Evolutionary conservation across 495 filamentous ascomycete species (phyloP).

Genomic region (Bacidia rubella): DNA sequence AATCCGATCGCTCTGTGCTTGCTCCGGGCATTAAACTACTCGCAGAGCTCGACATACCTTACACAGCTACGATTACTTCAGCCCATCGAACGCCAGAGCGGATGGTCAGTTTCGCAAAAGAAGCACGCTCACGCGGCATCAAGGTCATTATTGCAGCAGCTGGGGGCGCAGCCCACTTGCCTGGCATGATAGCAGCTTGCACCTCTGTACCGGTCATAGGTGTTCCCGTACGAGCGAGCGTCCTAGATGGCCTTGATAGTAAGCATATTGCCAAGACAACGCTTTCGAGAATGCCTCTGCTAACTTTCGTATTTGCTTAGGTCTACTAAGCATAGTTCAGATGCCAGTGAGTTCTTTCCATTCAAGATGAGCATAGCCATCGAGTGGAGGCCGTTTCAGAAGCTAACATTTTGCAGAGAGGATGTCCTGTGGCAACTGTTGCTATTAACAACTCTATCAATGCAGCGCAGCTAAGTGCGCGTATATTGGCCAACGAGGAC

Average conservation of each 20-base stretch:
- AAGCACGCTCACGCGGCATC: slow-evolving; percentile 54
- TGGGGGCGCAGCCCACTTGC: slow-evolving; percentile 81
- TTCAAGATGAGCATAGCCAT: not conserved
- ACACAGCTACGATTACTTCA: slow-evolving; percentile 72
- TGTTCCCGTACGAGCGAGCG: slow-evolving; percentile 76
- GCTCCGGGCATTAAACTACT: slow-evolving; percentile 66
- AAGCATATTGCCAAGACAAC: too few relatives aligned
- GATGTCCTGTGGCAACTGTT: slow-evolving; percentile 76
- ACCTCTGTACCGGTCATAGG: slow-evolving; percentile 88
- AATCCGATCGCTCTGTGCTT: slow-evolving; percentile 76
- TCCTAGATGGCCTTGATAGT: slow-evolving; percentile 82
- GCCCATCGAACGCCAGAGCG: slow-evolving; percentile 80
- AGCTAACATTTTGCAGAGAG: slow-evolving; percentile 28
- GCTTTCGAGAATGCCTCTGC: too few relatives aligned
- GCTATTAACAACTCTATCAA: slow-evolving; percentile 91
- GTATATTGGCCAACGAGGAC: slow-evolving; percentile 64
- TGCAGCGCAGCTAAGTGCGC: slow-evolving; percentile 74
- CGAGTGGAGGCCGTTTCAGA: not conserved
- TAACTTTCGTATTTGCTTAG: too few relatives aligned
- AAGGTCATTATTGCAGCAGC: slow-evolving; percentile 92
- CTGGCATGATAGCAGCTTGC: slow-evolving; percentile 80
- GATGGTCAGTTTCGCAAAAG: slow-evolving; percentile 64
- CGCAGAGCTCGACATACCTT: slow-evolving; percentile 59
- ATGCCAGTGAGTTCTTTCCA: slow-evolving; percentile 55
- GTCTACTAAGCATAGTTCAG: slow-evolving; percentile 76